Percentiles rank a stretch among this genome's conserved stretches.
Conservation (phyloP, 2,329 filamentous ascomycete species). For the Aschersonia sp. region DNA sequence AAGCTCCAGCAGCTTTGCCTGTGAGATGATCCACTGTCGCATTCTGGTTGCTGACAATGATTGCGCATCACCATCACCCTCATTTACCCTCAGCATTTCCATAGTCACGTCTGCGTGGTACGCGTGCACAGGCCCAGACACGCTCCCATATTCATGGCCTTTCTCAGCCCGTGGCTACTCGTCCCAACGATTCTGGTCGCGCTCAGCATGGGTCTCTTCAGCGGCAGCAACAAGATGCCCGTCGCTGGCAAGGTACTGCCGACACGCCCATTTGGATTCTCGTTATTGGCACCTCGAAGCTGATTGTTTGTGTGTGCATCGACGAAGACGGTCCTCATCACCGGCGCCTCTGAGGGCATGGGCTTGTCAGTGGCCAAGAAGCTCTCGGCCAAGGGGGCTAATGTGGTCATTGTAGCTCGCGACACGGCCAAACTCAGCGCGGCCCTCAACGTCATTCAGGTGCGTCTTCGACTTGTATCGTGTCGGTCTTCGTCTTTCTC, state of each 20-base stretch:
- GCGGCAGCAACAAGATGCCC: slow-evolving; percentile 59
- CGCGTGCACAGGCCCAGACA: too few species aligned
- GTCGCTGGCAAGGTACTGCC: slow-evolving; percentile 64
- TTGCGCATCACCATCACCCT: too few species aligned
- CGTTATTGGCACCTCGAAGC: background rate
- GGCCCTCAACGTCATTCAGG: slow-evolving; percentile 52
- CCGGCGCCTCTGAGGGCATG: slow-evolving; percentile 88
- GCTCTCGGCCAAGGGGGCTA: slow-evolving; percentile 71
- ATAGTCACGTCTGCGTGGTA: too few species aligned
- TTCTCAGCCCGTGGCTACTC: slow-evolving; percentile 7
- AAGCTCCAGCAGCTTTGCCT: too few species aligned
- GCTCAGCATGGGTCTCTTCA: slow-evolving; percentile 51
- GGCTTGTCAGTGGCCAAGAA: slow-evolving; percentile 61
- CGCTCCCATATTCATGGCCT: background rate
- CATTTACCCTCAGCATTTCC: too few species aligned
- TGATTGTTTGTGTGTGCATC: background rate
- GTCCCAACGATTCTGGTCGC: slow-evolving; percentile 20
- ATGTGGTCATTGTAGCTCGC: slow-evolving; percentile 73
- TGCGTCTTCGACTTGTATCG: slow-evolving; percentile 14
- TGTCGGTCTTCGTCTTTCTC: background rate
- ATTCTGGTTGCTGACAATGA: too few species aligned
- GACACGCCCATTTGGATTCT: slow-evolving; percentile 1
- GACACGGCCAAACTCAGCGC: slow-evolving; percentile 59
- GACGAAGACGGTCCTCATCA: slow-evolving; percentile 68
- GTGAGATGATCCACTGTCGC: too few species aligned